Evolutionary conservation across 2,329 filamentous ascomycete species (phyloP).

Genomic region (Epichloe gansuensis): DNA sequence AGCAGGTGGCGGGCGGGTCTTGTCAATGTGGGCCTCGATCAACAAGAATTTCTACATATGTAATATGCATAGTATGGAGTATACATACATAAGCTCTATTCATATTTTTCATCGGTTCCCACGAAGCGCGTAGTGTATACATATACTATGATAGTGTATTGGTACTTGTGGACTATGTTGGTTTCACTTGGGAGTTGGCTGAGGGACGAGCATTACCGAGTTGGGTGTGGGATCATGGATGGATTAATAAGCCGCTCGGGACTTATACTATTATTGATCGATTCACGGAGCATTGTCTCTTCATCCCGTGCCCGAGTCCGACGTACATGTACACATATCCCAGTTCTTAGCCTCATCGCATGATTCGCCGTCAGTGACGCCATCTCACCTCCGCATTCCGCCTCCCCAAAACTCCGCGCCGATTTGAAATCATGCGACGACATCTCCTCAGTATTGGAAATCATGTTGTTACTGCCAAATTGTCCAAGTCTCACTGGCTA

Average conservation of each 20-base stretch:
- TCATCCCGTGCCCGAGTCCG: no score
- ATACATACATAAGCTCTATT: no score
- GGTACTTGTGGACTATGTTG: constrained; percentile 53
- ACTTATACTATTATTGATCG: constrained; percentile 19
- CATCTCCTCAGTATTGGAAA: not conserved
- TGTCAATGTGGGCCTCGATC: no score
- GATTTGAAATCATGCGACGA: constrained; percentile 1
- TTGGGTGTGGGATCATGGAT: no score
- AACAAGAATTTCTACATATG: no score
- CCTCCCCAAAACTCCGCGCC: not conserved
- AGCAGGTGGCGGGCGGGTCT: no score
- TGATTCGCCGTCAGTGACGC: constrained; percentile 12
- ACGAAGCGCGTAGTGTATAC: no score
- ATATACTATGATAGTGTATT: constrained; percentile 32
- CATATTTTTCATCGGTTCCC: no score
- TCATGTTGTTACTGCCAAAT: not conserved
- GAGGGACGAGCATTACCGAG: no score
- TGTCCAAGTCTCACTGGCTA: not conserved
- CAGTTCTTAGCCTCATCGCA: not conserved
- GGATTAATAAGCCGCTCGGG: no score
- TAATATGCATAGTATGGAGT: no score
- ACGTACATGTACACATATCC: no score
- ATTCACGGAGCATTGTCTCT: constrained; percentile 25
- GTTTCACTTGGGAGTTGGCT: constrained; percentile 17
- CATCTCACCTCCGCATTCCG: constrained; percentile 4